Conservation (phyloP, 352 stramenopile species). For the Globisporangium spiculum region DNA sequence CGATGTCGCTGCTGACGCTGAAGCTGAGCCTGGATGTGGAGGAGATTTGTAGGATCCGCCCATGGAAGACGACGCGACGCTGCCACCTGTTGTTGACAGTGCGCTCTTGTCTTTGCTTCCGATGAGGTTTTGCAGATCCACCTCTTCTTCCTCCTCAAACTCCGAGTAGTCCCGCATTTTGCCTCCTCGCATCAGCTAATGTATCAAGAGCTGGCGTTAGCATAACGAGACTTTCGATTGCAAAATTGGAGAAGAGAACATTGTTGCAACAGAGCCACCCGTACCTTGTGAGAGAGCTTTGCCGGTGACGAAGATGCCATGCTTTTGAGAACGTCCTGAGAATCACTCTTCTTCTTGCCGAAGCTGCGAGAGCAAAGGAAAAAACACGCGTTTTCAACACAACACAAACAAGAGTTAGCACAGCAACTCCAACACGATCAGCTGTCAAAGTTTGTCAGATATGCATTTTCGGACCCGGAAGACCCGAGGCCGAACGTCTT, state of each 20-base stretch:
- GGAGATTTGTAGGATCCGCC: background rate
- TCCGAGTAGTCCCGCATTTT: slow-evolving; percentile 79
- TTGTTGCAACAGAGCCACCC: too few relatives aligned
- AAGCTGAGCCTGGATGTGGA: background rate
- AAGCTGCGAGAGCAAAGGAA: slow-evolving; percentile 26
- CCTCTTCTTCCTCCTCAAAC: slow-evolving; percentile 78
- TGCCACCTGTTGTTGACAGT: slow-evolving; percentile 1
- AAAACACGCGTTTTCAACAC: slow-evolving; percentile 1
- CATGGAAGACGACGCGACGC: background rate
- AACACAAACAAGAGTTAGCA: background rate
- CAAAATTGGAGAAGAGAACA: too few relatives aligned
- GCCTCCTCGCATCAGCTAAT: slow-evolving; percentile 60
- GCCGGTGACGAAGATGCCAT: slow-evolving; percentile 55
- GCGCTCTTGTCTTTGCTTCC: slow-evolving; percentile 25
- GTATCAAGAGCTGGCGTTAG: background rate
- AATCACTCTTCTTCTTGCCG: slow-evolving; percentile 48
- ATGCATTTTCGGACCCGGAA: slow-evolving; percentile 27
- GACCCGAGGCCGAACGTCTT: slow-evolving; percentile 57
- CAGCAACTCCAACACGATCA: background rate
- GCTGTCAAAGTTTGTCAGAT: background rate
- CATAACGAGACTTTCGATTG: slow-evolving; percentile 5
- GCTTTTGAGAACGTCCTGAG: slow-evolving; percentile 53
- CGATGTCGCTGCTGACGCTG: background rate
- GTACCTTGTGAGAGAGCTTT: slow-evolving; percentile 60
- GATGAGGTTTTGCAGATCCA: slow-evolving; percentile 79